These are phyloP conservation scores for Limonium bicolor DNA, from an alignment of 148 eudicot genomes.

Conservation along the genomic window DNA sequence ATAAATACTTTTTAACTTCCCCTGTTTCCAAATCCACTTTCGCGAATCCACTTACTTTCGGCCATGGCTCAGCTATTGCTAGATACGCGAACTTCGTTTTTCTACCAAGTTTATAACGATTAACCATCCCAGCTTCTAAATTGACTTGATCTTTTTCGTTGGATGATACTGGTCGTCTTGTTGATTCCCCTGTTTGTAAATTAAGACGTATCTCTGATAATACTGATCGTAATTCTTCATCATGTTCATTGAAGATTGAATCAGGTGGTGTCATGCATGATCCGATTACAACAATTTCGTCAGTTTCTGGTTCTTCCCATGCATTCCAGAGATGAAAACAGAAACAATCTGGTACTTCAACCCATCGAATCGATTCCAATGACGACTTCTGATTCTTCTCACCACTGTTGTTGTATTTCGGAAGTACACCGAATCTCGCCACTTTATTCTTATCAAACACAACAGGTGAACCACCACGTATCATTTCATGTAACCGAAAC, in stretches of 20 bases:
- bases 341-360: conserved; percentile 73
- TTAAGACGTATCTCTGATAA: conserved; percentile 70
- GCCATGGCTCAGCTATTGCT: conserved; percentile 94
- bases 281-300: conserved; percentile 75
- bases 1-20: conserved; percentile 30
- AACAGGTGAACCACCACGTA: conserved; percentile 73
- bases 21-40: conserved; percentile 59
- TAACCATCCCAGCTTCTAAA: conserved; percentile 86
- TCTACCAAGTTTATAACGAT: conserved; percentile 46
- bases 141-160: conserved; percentile 33
- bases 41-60: conserved; percentile 73
- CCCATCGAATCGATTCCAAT: conserved; percentile 81
- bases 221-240: conserved; percentile 35
- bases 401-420: conserved; percentile 25
- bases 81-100: conserved; percentile 56
- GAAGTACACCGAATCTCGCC: conserved; percentile 45
- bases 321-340: conserved; percentile 92
- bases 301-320: conserved; percentile 72
- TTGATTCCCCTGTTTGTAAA: conserved; percentile 44
- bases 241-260: conserved; percentile 74
- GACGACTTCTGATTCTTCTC: no score
- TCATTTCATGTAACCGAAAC: conserved; percentile 71
- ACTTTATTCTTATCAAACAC: conserved; percentile 44
- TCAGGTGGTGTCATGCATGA: conserved; percentile 90
- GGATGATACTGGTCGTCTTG: conserved; percentile 25